These are phyloP conservation scores for Cystobasidium slooffiae DNA, from an alignment of 1,284 basidiomycete genomes.

Conservation along the genomic window DNA sequence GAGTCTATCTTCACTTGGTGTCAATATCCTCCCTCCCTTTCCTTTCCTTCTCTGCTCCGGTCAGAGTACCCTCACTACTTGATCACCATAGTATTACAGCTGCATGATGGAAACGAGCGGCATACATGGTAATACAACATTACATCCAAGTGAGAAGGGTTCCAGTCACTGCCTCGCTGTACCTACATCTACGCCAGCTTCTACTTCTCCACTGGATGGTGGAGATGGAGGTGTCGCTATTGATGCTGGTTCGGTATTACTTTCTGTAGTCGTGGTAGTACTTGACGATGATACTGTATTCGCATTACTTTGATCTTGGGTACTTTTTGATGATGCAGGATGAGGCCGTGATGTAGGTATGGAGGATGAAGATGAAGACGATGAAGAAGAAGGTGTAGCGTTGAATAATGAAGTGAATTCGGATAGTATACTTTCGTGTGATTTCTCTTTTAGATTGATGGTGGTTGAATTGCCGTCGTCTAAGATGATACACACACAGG, in stretches of 20 bases:
- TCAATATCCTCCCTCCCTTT: no score
- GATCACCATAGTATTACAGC: no score
- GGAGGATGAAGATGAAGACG: background rate
- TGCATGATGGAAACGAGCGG: no score
- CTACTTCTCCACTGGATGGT: conserved; percentile 16
- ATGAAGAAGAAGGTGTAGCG: background rate
- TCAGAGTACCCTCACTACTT: no score
- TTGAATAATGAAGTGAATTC: conserved; percentile 11
- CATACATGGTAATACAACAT: no score
- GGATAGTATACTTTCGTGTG: conserved; percentile 13
- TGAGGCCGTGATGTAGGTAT: background rate
- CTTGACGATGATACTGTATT: background rate
- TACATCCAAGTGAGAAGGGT: background rate
- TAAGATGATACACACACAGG: background rate
- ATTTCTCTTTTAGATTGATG: conserved; percentile 30
- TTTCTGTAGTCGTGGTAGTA: background rate
- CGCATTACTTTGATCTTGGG: background rate
- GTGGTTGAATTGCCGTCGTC: conserved; percentile 22
- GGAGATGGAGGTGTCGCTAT: background rate
- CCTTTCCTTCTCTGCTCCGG: no score
- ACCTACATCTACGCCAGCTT: conserved; percentile 28
- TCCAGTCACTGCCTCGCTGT: conserved; percentile 27
- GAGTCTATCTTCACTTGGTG: no score
- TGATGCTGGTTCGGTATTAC: background rate
- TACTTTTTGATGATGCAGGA: background rate